phyloP scores from a whole-genome alignment of 2,329 filamentous ascomycete genomes.

The Colletotrichum eleusines region DNA sequence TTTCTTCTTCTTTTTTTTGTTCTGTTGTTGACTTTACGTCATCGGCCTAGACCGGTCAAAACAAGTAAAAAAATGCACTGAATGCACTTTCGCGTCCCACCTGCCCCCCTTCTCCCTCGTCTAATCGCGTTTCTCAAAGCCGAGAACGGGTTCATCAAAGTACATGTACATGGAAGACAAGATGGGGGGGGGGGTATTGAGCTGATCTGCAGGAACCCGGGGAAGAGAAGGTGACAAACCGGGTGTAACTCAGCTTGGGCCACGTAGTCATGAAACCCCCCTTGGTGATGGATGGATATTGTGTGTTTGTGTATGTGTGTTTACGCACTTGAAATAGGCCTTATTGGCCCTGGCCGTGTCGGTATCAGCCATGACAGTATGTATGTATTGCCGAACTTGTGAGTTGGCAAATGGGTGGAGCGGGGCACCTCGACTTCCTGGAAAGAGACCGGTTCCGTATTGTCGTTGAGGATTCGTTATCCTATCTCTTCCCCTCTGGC shows the following conservation, averaged over 20 bases:
- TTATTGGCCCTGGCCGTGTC: constrained; percentile 41
- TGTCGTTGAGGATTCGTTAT: neutral
- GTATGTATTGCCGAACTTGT: neutral
- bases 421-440: no score
- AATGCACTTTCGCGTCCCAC: neutral
- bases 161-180: neutral
- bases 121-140: neutral
- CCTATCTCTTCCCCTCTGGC: neutral
- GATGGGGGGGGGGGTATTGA: neutral
- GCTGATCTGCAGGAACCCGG: constrained; percentile 40
- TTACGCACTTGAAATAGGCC: constrained; percentile 42
- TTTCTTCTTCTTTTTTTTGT: no score
- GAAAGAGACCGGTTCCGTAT: neutral
- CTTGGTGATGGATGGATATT: neutral
- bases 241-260: neutral
- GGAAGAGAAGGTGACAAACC: constrained; percentile 2
- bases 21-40: neutral
- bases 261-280: neutral
- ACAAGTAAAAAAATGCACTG: neutral
- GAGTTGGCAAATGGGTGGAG: neutral
- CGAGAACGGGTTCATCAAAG: neutral
- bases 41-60: neutral
- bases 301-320: neutral
- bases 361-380: neutral
- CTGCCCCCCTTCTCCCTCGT: neutral